Percentiles rank a stretch among this genome's conserved stretches.
These are phyloP conservation scores for Pharus latifolius DNA, from an alignment of 176 grass and related monocot species.

Conservation along the genomic window DNA sequence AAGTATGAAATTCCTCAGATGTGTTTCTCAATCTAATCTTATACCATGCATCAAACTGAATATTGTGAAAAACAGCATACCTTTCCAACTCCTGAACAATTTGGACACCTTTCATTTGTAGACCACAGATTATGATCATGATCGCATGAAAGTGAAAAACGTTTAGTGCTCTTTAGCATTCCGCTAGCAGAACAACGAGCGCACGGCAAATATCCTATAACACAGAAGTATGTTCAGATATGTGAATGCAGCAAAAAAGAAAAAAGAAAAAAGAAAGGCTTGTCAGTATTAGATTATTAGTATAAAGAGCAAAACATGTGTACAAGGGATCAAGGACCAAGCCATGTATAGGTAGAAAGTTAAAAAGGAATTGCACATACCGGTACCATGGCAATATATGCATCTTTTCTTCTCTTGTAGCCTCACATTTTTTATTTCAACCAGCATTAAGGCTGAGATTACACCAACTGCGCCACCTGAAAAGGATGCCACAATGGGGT, in stretches of 20 bases:
- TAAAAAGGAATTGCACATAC: conserved; percentile 34
- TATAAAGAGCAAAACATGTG: not conserved
- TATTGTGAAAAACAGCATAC: conserved; percentile 23
- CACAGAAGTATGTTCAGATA: conserved; percentile 12
- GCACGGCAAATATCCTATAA: conserved; percentile 69
- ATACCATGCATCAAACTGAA: not conserved
- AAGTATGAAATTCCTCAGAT: not conserved
- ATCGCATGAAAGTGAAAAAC: conserved; percentile 25
- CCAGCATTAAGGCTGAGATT: conserved; percentile 81
- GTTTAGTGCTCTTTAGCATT: conserved; percentile 22
- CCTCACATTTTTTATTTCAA: conserved; percentile 80
- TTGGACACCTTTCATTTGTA: conserved; percentile 52
- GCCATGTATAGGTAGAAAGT: not conserved
- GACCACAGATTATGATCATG: conserved; percentile 18
- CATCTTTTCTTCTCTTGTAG: conserved; percentile 97
- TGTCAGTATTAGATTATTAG: not conserved
- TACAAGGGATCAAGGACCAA: not conserved
- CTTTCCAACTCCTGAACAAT: conserved; percentile 85
- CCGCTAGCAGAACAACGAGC: conserved; percentile 70
- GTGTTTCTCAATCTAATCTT: not conserved
- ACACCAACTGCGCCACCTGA: conserved; percentile 83
- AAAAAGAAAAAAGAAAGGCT: not conserved
- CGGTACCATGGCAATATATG: conserved; percentile 83
- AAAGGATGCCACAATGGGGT: conserved; percentile 95
- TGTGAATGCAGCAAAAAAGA: not conserved